Conservation (phyloP, 139 green algal species). For the Cymbomonas tetramitiformis region DNA sequence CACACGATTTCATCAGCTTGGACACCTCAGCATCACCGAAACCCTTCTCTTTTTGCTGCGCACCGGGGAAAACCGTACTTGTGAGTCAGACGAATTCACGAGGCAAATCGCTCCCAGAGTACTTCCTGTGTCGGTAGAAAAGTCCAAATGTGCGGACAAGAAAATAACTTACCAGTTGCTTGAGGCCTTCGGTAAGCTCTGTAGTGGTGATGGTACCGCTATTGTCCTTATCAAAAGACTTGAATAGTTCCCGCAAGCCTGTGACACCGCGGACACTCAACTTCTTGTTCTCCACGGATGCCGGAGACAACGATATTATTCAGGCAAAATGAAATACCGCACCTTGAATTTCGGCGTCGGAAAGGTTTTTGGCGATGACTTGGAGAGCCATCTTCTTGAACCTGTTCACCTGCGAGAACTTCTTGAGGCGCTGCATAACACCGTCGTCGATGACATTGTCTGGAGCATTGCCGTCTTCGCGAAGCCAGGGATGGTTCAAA, state of each 20-base stretch:
- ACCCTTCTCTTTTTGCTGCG: conserved; percentile 16
- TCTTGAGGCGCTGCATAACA: conserved; percentile 68
- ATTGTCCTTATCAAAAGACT: conserved; percentile 38
- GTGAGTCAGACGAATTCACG: no score
- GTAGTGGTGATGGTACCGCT: conserved; percentile 40
- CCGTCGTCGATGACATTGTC: conserved; percentile 57
- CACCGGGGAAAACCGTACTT: no score
- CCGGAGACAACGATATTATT: no score
- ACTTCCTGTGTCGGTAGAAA: no score
- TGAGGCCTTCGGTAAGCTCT: conserved; percentile 39
- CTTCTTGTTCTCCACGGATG: no score
- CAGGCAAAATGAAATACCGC: no score
- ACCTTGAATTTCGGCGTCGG: conserved; percentile 38
- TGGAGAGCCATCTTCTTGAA: conserved; percentile 91
- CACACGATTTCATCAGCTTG: conserved; percentile 54
- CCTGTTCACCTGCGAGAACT: conserved; percentile 87
- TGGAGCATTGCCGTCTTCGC: conserved; percentile 52
- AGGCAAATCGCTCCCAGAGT: no score
- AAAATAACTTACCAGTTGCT: no score
- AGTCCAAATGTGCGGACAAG: no score
- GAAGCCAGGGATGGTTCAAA: conserved; percentile 75
- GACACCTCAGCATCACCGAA: conserved; percentile 39
- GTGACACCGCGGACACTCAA: no score
- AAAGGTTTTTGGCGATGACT: conserved; percentile 42
- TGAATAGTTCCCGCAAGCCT: conserved; percentile 41